These are phyloP conservation scores for Physcomitrium patens DNA, from an alignment of 225 moss, liverwort and hornwort species.

Conservation along the genomic window DNA sequence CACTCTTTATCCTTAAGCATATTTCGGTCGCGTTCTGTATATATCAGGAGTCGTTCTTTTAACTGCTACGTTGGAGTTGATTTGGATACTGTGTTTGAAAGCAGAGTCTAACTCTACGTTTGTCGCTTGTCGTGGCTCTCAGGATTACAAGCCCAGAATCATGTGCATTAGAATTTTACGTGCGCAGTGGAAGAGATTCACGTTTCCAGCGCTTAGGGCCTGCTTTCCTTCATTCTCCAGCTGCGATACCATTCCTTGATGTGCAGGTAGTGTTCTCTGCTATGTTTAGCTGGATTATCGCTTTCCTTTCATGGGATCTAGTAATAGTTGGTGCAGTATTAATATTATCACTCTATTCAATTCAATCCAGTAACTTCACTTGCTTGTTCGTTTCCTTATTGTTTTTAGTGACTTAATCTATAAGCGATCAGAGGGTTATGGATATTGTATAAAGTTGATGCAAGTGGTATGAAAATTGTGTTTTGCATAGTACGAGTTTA, in stretches of 20 bases:
- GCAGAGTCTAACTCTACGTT: constrained; percentile 20
- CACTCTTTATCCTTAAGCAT: background rate
- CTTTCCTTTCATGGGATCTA: constrained; percentile 4
- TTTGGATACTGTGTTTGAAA: constrained; percentile 20
- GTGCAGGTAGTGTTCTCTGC: constrained; percentile 62
- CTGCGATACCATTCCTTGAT: constrained; percentile 78
- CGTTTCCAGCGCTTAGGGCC: constrained; percentile 92
- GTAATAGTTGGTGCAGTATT: background rate
- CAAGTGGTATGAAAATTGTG: constrained; percentile 1
- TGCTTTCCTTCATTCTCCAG: constrained; percentile 82
- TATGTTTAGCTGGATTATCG: constrained; percentile 9
- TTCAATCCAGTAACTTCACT: background rate
- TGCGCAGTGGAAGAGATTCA: constrained; percentile 90
- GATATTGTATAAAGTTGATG: constrained; percentile 10
- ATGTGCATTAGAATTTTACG: constrained; percentile 90
- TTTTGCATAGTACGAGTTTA: constrained; percentile 11
- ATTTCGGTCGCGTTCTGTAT: constrained; percentile 13
- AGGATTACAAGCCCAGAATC: constrained; percentile 82
- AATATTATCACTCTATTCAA: background rate
- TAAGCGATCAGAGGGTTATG: constrained; percentile 11
- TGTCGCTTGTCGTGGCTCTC: constrained; percentile 34
- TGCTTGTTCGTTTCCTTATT: background rate
- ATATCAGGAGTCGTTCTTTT: background rate
- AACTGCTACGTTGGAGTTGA: constrained; percentile 22
- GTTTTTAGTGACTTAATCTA: constrained; percentile 13